Conservation (phyloP, 2,329 filamentous ascomycete genomes). For the Didymella pinodella region DNA sequence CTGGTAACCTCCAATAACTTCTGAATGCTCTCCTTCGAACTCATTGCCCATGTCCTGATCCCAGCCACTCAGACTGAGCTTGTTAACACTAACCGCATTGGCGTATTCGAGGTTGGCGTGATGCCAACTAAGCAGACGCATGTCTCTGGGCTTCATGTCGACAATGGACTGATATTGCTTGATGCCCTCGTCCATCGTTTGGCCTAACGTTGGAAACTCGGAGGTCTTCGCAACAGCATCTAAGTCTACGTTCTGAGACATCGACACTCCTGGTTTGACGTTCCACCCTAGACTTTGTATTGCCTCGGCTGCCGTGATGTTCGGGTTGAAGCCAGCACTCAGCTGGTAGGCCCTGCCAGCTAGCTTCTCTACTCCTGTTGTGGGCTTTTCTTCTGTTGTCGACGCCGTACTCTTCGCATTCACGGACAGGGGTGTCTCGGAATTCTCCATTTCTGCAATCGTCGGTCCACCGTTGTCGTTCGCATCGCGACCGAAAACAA, state of each 20-base stretch:
- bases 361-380: slow-evolving; percentile 64
- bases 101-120: slow-evolving; percentile 98
- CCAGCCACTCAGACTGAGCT: slow-evolving; percentile 89
- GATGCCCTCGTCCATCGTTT: slow-evolving; percentile 92
- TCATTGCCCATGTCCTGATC: slow-evolving; percentile 98
- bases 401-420: slow-evolving; percentile 58
- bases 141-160: slow-evolving; percentile 83
- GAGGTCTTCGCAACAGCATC: slow-evolving; percentile 68
- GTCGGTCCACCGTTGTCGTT: slow-evolving; percentile 64
- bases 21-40: slow-evolving; percentile 92
- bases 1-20: slow-evolving; percentile 93
- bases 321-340: slow-evolving; percentile 72
- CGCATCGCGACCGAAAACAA: slow-evolving; percentile 84
- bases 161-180: slow-evolving; percentile 84
- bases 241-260: slow-evolving; percentile 74
- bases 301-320: slow-evolving; percentile 77
- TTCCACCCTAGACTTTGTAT: slow-evolving; percentile 84
- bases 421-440: slow-evolving; percentile 57
- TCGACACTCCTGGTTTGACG: slow-evolving; percentile 68
- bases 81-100: slow-evolving; percentile 87
- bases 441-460: slow-evolving; percentile 76
- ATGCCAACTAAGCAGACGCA: slow-evolving; percentile 95
- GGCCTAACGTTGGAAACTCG: slow-evolving; percentile 77
- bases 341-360: slow-evolving; percentile 75
- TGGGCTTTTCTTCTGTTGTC: slow-evolving; percentile 55